Evolutionary conservation across 2,329 filamentous ascomycete species (phyloP).

Genomic region (Pseudohalonectria lignicola): DNA sequence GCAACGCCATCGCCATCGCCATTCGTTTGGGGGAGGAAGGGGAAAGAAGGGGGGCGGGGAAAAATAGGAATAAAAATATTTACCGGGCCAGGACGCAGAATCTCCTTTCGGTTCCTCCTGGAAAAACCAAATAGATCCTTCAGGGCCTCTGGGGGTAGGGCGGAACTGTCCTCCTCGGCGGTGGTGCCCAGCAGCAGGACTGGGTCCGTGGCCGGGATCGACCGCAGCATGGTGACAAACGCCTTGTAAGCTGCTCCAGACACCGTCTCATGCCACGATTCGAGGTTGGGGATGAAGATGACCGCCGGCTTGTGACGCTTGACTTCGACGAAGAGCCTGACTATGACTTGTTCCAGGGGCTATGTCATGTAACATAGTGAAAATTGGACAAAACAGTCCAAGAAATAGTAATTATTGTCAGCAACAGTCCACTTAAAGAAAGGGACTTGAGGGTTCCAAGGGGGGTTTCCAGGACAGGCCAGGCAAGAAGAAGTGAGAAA

Average conservation of each 20-base stretch:
- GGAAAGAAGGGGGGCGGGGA: too few relatives aligned
- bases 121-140: conserved; percentile 80
- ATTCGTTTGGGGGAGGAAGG: too few relatives aligned
- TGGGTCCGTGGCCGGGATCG: conserved; percentile 81
- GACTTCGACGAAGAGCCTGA: conserved; percentile 83
- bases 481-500: conserved; percentile 13
- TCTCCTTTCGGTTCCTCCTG: conserved; percentile 60
- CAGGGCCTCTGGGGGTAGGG: conserved; percentile 53
- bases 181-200: conserved; percentile 83
- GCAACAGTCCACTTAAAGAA: conserved; percentile 7
- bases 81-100: conserved; percentile 56
- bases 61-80: conserved; percentile 15
- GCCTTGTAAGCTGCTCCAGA: conserved; percentile 61
- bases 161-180: conserved; percentile 55
- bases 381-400: background rate
- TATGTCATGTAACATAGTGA: too few relatives aligned
- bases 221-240: conserved; percentile 71
- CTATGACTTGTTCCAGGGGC: conserved; percentile 77
- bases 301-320: conserved; percentile 92
- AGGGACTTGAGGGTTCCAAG: too few relatives aligned
- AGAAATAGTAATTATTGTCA: conserved; percentile 9
- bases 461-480: background rate
- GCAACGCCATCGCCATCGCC: too few relatives aligned
- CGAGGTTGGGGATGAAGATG: conserved; percentile 85
- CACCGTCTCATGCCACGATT: conserved; percentile 67